Percentiles rank a stretch among this genome's conserved stretches.
phyloP scores from a whole-genome alignment of 805 yeast species.

The Starmerella riodocensis region DNA sequence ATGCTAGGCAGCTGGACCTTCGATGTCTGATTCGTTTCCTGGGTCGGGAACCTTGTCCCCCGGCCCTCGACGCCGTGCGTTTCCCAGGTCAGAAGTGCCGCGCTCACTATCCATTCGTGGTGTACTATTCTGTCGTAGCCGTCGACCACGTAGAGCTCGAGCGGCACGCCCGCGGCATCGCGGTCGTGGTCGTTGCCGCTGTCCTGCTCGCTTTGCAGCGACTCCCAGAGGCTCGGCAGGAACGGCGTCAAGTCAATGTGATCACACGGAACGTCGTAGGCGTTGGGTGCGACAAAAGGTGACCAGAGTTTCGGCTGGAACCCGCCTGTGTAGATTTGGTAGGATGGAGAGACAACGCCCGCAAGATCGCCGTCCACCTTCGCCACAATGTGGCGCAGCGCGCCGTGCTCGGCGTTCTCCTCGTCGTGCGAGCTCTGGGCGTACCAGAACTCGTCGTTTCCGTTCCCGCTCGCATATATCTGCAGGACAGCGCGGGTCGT shows the following conservation, averaged over 20 bases:
- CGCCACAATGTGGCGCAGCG: constrained; percentile 43
- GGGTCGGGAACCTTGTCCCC: constrained; percentile 12
- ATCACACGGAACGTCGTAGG: constrained; percentile 57
- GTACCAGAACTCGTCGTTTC: constrained; percentile 76
- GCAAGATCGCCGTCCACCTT: constrained; percentile 46
- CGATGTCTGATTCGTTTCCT: not conserved
- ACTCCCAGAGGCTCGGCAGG: constrained; percentile 53
- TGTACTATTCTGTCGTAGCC: constrained; percentile 9
- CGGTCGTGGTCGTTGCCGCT: too few relatives aligned
- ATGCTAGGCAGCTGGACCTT: constrained; percentile 2
- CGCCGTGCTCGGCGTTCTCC: constrained; percentile 8
- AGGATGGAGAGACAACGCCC: constrained; percentile 51
- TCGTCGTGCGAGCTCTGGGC: constrained; percentile 20
- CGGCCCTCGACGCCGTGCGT: constrained; percentile 20
- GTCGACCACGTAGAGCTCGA: constrained; percentile 33
- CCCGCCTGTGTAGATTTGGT: constrained; percentile 70
- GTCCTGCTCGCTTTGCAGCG: too few relatives aligned
- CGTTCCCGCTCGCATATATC: constrained; percentile 58
- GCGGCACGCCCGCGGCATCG: constrained; percentile 34
- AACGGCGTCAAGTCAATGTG: constrained; percentile 57
- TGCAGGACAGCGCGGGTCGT: constrained; percentile 47
- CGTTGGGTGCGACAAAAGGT: constrained; percentile 59
- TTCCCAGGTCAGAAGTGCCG: constrained; percentile 25
- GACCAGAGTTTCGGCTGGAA: constrained; percentile 67
- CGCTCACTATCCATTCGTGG: constrained; percentile 26